These are phyloP conservation scores for Plasmodium sp. DNA, from an alignment of 169 alveolate genomes.

Conservation along the genomic window DNA sequence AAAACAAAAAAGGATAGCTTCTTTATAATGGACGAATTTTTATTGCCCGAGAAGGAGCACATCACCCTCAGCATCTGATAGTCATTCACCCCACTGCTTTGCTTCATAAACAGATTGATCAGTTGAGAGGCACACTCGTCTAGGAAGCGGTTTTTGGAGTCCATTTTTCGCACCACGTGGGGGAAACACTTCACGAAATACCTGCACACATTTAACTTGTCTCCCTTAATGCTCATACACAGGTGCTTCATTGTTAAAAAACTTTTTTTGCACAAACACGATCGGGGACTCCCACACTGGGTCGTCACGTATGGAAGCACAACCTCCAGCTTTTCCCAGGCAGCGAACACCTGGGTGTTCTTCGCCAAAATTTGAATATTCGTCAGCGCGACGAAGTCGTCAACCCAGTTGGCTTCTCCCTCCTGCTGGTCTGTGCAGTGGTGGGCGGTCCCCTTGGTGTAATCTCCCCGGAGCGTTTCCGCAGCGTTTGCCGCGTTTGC, in stretches of 20 bases:
- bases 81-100: slow-evolving; percentile 33
- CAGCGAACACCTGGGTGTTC: background rate
- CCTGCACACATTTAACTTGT: slow-evolving; percentile 1
- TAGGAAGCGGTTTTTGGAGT: slow-evolving; percentile 40
- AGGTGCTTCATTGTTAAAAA: slow-evolving; percentile 53
- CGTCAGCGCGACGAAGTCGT: slow-evolving; percentile 19
- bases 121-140: slow-evolving; percentile 45
- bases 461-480: background rate
- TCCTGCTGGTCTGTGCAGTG: background rate
- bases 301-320: slow-evolving; percentile 24
- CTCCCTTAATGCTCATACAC: slow-evolving; percentile 23
- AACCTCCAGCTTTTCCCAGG: slow-evolving; percentile 22
- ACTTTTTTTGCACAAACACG: slow-evolving; percentile 53
- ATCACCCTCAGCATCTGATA: slow-evolving; percentile 60
- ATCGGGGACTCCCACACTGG: slow-evolving; percentile 35
- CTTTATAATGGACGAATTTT: slow-evolving; percentile 30
- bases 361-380: slow-evolving; percentile 42
- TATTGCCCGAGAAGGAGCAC: slow-evolving; percentile 36
- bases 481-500: background rate
- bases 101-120: slow-evolving; percentile 17
- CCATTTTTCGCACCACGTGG: slow-evolving; percentile 21
- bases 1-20: slow-evolving; percentile 53
- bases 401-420: slow-evolving; percentile 18
- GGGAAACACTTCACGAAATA: slow-evolving; percentile 37
- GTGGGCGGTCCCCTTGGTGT: background rate